Conservation (phyloP, 2,329 filamentous ascomycete genomes). For the Fonsecaea nubica region DNA sequence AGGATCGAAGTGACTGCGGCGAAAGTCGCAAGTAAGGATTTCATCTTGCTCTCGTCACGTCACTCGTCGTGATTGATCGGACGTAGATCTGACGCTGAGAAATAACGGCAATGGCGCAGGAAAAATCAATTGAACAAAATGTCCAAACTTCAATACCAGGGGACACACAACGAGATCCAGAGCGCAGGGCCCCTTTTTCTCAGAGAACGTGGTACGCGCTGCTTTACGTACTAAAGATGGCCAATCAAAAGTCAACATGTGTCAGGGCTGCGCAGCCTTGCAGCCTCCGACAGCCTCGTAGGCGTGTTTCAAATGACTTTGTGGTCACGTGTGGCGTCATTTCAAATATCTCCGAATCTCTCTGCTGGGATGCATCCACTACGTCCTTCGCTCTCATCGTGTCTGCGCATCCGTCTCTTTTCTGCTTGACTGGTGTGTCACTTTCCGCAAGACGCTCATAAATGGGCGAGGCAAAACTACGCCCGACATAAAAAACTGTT, state of each 20-base stretch:
- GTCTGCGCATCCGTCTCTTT: not conserved
- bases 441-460: not conserved
- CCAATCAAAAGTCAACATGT: constrained; percentile 1
- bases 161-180: not conserved
- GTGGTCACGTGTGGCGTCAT: not conserved
- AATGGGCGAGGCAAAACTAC: not conserved
- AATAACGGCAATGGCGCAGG: constrained; percentile 1
- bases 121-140: constrained; percentile 23
- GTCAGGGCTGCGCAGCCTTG: not conserved
- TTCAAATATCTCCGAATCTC: not conserved
- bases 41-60: constrained; percentile 26
- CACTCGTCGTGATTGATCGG: not conserved
- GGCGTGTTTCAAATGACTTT: not conserved
- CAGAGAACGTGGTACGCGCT: not conserved
- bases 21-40: constrained; percentile 27
- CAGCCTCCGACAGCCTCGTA: constrained; percentile 3
- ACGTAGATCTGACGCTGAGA: not conserved
- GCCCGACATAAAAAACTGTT: not conserved
- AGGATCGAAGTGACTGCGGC: constrained; percentile 40
- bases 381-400: not conserved
- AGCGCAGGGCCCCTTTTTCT: constrained; percentile 5
- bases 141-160: constrained; percentile 10
- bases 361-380: not conserved
- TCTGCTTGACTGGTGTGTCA: not conserved
- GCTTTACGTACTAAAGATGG: not conserved